These are phyloP conservation scores for Penicillium malachiteum DNA, from an alignment of 495 filamentous ascomycete species.

Conservation along the genomic window DNA sequence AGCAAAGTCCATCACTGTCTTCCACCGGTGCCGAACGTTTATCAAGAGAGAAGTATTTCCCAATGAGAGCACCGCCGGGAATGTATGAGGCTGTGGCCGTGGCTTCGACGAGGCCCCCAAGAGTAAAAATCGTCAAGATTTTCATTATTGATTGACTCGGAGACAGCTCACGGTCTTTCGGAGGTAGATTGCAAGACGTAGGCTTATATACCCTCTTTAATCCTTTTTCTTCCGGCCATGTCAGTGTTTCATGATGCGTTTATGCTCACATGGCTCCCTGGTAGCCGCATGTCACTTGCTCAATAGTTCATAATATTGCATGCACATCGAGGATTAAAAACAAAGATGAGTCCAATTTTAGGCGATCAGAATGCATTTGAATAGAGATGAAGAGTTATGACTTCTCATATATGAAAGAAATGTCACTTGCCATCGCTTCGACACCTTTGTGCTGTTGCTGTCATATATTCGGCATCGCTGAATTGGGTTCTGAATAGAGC, in stretches of 20 bases:
- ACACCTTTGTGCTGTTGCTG: not conserved
- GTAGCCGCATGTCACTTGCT: too few species aligned
- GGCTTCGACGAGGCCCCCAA: not conserved
- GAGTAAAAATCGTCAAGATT: not conserved
- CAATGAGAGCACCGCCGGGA: not conserved
- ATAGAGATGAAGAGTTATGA: not conserved
- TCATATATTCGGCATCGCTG: not conserved
- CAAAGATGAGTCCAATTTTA: not conserved
- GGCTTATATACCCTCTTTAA: too few species aligned
- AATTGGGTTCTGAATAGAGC: not conserved
- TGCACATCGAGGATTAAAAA: not conserved
- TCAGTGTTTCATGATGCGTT: too few species aligned
- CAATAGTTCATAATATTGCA: not conserved
- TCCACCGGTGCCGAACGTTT: not conserved
- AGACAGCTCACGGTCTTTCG: not conserved
- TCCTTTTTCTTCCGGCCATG: too few species aligned
- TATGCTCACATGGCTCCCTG: too few species aligned
- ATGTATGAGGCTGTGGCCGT: not conserved
- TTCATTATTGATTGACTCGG: too few species aligned
- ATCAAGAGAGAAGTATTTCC: not conserved
- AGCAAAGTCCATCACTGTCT: slow-evolving; percentile 1
- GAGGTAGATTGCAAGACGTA: not conserved
- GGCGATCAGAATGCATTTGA: not conserved
- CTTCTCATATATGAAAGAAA: too few species aligned
- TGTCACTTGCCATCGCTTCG: too few species aligned